Base-by-base conservation (phyloP, 1,284 basidiomycete genomes). In the Pterula multifida region DNA sequence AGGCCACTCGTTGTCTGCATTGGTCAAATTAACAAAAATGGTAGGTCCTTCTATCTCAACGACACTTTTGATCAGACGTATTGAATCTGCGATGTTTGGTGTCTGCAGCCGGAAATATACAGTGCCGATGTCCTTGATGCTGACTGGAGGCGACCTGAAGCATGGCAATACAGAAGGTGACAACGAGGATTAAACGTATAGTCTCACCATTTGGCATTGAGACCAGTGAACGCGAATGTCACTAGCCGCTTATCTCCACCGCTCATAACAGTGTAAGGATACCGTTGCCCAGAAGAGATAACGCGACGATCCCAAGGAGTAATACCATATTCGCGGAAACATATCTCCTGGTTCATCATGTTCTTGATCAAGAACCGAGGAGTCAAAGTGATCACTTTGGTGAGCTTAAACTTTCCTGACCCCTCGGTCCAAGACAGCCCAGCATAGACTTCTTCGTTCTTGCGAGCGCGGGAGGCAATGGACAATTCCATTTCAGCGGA, bases 381-480 rank as follows among this genome's bases (percentile, higher is more conserved):
- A 3, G 87, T 75, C 36, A 98, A 70, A 1, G 90, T 96, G 60
- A 98, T 85, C 55, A 98, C 88, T 68, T 98, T 98, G 24, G 86
- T 87, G 46, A 98, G 70, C 64, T 98, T 97, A 68, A 98, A 98
- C 73, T 94, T 96, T 46, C 96, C 96, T 23, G 87, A 69, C 2
- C 95, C 95, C 63, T 97, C 94, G 19, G 81, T 77, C 76, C 96
- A 97, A 3, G 92, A 95, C 48, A 99, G 62, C 3, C 96, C 96
- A 32, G 92, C 68, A 60, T 94, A 90, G 54, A 86, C 77, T 63
- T 94, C 88, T 49, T 87, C 84, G n/a, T 78, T 69, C 58, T 76
- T 85, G 51, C 78, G 78, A 32, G 71, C 73, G 45, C 77, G 70
- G 2, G 85, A 82, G 2, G 82, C 75, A 55, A 94, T 77, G 44